phyloP scores from a whole-genome alignment of 345 rosid species.

The Anacardium occidentale region DNA sequence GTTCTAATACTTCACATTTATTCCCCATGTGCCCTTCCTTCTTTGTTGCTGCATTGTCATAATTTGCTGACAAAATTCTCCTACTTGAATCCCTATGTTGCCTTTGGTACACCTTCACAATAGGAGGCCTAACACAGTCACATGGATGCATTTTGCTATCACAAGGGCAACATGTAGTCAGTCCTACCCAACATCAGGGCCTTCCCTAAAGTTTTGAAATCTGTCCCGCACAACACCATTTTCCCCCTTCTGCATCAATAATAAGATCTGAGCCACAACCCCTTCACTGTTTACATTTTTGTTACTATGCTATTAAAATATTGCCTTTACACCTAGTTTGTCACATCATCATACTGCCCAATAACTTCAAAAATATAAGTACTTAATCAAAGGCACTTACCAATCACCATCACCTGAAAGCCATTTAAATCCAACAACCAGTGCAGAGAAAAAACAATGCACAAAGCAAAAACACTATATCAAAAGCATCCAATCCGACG shows the following conservation, averaged over 20 bases:
- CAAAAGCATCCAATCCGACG: neutral
- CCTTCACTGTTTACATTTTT: neutral
- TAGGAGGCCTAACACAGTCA: no score
- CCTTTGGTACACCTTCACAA: no score
- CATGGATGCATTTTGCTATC: neutral
- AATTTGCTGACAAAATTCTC: no score
- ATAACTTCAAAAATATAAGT: neutral
- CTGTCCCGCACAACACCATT: neutral
- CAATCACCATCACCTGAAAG: neutral
- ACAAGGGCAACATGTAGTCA: no score
- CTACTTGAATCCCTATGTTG: no score
- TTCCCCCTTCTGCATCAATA: neutral
- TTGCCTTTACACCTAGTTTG: no score
- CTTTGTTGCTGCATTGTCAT: no score
- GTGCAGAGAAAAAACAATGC: neutral
- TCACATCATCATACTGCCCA: no score
- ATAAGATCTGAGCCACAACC: neutral
- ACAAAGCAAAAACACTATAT: neutral
- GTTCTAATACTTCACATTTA: no score
- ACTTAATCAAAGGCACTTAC: neutral
- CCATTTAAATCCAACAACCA: neutral
- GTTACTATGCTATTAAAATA: neutral
- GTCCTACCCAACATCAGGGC: neutral
- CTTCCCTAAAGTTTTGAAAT: no score
- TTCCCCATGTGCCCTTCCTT: no score